phyloP scores from a whole-genome alignment of 2,329 filamentous ascomycete genomes.

The Gnomoniopsis smithogilvyi region DNA sequence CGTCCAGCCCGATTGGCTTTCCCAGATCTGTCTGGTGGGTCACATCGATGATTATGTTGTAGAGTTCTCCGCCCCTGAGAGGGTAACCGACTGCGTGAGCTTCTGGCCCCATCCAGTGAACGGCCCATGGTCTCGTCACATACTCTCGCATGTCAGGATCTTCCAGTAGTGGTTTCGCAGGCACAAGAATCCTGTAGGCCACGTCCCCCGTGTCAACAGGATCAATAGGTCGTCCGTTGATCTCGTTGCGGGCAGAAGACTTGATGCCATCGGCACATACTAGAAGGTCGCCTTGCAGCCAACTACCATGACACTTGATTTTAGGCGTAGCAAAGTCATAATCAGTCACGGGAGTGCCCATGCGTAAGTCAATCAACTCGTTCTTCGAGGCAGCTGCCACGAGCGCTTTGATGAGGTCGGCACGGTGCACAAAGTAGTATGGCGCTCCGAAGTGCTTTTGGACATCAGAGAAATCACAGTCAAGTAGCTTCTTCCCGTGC shows the following conservation, averaged over 20 bases:
- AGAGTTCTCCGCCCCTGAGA: slow-evolving; percentile 28
- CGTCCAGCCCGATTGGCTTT: slow-evolving; percentile 7
- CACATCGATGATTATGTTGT: slow-evolving; percentile 32
- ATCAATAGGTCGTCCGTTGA: slow-evolving; percentile 24
- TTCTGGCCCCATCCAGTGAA: slow-evolving; percentile 32
- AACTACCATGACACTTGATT: slow-evolving; percentile 18
- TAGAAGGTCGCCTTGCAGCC: slow-evolving; percentile 21
- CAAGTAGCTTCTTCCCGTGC: slow-evolving; percentile 2
- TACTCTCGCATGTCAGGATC: slow-evolving; percentile 25
- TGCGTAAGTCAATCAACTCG: slow-evolving; percentile 24
- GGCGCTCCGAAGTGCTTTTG: slow-evolving; percentile 26
- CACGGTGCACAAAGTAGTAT: slow-evolving; percentile 34
- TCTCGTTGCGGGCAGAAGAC: slow-evolving; percentile 19
- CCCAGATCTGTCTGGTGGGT: slow-evolving; percentile 19
- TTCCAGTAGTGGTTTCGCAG: slow-evolving; percentile 24
- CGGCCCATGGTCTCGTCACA: slow-evolving; percentile 27
- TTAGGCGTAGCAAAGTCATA: slow-evolving; percentile 23
- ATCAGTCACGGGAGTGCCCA: slow-evolving; percentile 20
- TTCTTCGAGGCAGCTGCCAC: slow-evolving; percentile 25
- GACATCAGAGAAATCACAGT: slow-evolving; percentile 21
- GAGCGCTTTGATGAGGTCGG: slow-evolving; percentile 31
- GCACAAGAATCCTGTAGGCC: slow-evolving; percentile 32
- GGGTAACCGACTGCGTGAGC: slow-evolving; percentile 32
- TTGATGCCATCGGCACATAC: slow-evolving; percentile 21
- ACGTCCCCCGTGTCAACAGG: slow-evolving; percentile 30